Conservation (phyloP, 2,329 filamentous ascomycete genomes). For the Fusarium sp. region DNA sequence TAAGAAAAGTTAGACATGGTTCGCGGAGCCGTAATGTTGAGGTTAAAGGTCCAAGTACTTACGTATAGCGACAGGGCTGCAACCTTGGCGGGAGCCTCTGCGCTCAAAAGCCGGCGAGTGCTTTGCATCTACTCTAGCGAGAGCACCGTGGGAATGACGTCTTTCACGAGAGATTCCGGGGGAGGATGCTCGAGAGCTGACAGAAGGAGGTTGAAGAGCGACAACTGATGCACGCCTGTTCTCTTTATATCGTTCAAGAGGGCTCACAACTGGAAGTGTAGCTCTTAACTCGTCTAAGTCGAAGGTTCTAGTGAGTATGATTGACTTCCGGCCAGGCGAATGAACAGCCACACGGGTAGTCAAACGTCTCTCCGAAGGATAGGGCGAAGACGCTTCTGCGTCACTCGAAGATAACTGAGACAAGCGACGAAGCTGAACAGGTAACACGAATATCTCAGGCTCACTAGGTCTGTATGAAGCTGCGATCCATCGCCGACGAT, state of each 20-base stretch:
- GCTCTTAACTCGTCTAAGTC: slow-evolving; percentile 59
- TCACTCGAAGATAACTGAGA: slow-evolving; percentile 22
- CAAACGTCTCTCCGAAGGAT: slow-evolving; percentile 30
- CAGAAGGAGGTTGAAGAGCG: slow-evolving; percentile 9
- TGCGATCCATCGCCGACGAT: slow-evolving; percentile 33
- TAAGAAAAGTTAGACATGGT: slow-evolving; percentile 22
- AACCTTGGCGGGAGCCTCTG: slow-evolving; percentile 17
- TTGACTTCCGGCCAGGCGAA: slow-evolving; percentile 53
- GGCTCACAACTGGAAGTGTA: slow-evolving; percentile 53
- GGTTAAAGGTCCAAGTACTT: slow-evolving; percentile 24
- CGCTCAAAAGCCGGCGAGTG: slow-evolving; percentile 3
- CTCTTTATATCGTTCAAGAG: slow-evolving; percentile 7
- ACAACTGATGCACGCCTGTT: slow-evolving; percentile 28
- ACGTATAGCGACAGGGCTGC: slow-evolving; percentile 38
- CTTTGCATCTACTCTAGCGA: neutral
- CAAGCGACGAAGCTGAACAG: slow-evolving; percentile 38
- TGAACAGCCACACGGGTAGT: slow-evolving; percentile 45
- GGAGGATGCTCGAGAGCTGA: slow-evolving; percentile 8
- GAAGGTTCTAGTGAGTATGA: slow-evolving; percentile 61
- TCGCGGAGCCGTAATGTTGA: neutral
- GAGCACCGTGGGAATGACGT: slow-evolving; percentile 24
- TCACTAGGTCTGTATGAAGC: slow-evolving; percentile 22
- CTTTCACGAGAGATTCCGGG: slow-evolving; percentile 9
- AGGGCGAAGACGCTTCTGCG: slow-evolving; percentile 18
- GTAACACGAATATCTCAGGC: slow-evolving; percentile 41